Evolutionary conservation across 2,329 filamentous ascomycete genomes (phyloP), one percentile per base, ranked within the genome.

Genomic region (Penicillium sp.): DNA sequence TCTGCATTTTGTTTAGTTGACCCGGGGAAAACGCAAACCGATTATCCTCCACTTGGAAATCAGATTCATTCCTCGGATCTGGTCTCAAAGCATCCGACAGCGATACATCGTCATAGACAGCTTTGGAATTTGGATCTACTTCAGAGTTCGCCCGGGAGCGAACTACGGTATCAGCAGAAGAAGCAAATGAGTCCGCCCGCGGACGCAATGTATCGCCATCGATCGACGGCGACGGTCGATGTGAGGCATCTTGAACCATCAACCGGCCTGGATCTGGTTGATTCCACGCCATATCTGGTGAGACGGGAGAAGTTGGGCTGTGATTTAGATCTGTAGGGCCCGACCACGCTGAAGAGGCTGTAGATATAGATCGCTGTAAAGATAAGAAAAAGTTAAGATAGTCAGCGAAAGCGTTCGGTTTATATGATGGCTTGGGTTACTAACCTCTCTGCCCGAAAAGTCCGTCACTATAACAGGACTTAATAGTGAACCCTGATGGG

Each of bases 1-100:
- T 93, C 54, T 91, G 81, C 72, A 95, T 79, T 69, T 95, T 95
- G 61, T 83, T 84, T 55, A 96, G 75, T 63, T 94, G 84, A 13
- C 90, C 89, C 0, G 68, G 69, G 2, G 83, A 81, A 64, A 88
- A 95, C 15, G 88, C 89, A 62, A 95, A 95, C 0, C 85, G 84
- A 65, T 93, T 95, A 65, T 88, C 76, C 6, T 84, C 77, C 10
- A 91, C 82, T 13, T 80, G 61, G 60, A 94, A 95, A 54, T 91
- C 87, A 17, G 72, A 75, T 64, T 90, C 86, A 45, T 83, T 86
- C 6, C 87, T 86, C 33, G 81, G 77, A 63, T 94, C 88, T 0
- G 88, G 86, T 43, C 77, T 81, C 53, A 95, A 71, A 0, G 88
- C 88, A 54, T 84, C 78, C 12, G 63, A 61, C 8, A 69, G 39